Evolutionary conservation across 2,329 filamentous ascomycete genomes (phyloP), one percentile per base, ranked within the genome.

Genomic region (Calonectria ilicicola): DNA sequence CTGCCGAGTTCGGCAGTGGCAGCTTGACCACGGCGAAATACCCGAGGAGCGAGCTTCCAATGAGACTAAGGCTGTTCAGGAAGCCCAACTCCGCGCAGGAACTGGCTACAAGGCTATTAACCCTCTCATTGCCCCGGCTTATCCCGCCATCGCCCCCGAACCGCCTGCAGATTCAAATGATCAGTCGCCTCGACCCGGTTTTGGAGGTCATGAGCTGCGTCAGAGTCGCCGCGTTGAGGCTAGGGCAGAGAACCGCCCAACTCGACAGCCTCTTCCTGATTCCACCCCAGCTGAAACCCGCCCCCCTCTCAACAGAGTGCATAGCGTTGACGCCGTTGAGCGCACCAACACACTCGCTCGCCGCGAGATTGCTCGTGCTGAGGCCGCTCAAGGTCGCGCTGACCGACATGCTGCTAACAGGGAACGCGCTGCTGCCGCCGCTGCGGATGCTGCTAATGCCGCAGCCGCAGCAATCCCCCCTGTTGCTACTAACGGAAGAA

Each of bases 1-100:
- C 74, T 89, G 89, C 64, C 89, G 91, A 21, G 86, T 93, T 46
- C 89, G 91, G 5, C 90, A 92, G 77, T 86, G 83, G 56, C 90
- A 92, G 75, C 81, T 91, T 0, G 90, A 92, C 58, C 82, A 83
- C 6, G 88, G 87, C 27, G 91, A 92, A 80, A 80, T 78, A 0
- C 80, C 85, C 0, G 86, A 86, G 0, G 85, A 91, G 2, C 85
- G 86, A 21, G 77, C 82, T 5, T 80, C 82, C 1, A 92, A 92
- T 75, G 89, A 91, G 75, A 82, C 81, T 2, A 84, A 85, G 66
- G 90, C 90, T 1, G 88, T 90, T 0, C 82, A 81, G 9, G 87
- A 90, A 26, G 89, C 89, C 0, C 88, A 87, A 72, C 79, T 80
- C 5, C 86, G 88, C 26, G 77, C 83, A 1, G 83, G 84, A 3